These are phyloP conservation scores for Rhizophlyctis rosea DNA, from an alignment of 192 early-diverging fungal species.

Conservation along the genomic window DNA sequence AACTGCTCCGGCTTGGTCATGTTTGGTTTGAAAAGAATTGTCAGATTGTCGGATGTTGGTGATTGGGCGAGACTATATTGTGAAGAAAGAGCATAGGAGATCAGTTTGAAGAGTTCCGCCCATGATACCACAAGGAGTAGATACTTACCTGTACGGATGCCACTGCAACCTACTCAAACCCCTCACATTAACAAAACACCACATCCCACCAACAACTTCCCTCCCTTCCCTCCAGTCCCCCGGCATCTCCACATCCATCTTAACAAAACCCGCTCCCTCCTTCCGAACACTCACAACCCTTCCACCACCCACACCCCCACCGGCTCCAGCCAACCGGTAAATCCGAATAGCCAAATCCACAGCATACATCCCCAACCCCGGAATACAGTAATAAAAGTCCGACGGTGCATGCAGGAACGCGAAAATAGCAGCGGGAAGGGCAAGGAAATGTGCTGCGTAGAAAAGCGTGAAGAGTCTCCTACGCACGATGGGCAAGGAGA, in stretches of 20 bases:
- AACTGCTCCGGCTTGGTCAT: too few relatives aligned
- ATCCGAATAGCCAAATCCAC: constrained; percentile 8
- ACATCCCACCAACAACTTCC: constrained; percentile 5
- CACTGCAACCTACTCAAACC: constrained; percentile 17
- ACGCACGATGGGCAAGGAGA: constrained; percentile 26
- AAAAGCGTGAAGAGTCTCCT: constrained; percentile 24
- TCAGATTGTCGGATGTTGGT: not conserved
- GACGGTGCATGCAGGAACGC: constrained; percentile 30
- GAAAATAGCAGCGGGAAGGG: constrained; percentile 24
- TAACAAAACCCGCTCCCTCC: too few relatives aligned
- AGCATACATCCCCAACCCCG: constrained; percentile 18
- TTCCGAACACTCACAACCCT: too few relatives aligned
- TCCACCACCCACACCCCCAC: too few relatives aligned
- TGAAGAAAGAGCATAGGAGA: too few relatives aligned
- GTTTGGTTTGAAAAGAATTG: constrained; percentile 16
- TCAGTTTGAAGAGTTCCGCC: too few relatives aligned
- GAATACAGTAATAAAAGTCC: constrained; percentile 30
- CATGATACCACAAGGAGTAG: too few relatives aligned
- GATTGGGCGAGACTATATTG: not conserved
- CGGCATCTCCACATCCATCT: not conserved
- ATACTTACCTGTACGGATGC: constrained; percentile 24
- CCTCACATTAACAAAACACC: constrained; percentile 11
- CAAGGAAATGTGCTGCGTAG: constrained; percentile 27
- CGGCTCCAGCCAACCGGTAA: too few relatives aligned
- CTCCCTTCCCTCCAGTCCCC: too few relatives aligned